Evolutionary conservation across 169 alveolate species (phyloP), one percentile per base, ranked within the genome.

Genomic region (Plasmodium gonderi): DNA sequence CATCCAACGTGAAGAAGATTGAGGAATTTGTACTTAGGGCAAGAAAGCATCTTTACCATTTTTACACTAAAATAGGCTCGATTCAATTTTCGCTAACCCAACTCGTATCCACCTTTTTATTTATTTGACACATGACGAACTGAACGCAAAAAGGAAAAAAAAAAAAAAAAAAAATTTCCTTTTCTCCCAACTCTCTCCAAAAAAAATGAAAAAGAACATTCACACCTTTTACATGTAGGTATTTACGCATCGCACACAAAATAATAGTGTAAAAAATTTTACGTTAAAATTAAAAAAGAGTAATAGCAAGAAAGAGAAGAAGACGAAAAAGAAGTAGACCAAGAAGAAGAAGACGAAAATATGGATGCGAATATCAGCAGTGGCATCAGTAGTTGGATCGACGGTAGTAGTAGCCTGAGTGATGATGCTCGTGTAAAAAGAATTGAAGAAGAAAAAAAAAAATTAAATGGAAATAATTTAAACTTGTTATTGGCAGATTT

Each of bases 401-500:
- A 36, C 72, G 26, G 72, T 60, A 36, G 72, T 36, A 36, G 72
- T 60, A 60, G 72, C 72, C 40, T 29, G 40, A 60, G 72, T 60
- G 26, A 36, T 60, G 72, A 60, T 60, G 72, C 51, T 49, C 40
- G 17, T 33, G 23, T 85, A 85, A 85, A 69, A 85, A 72, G 78
- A 74, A 23, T 85, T 29, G 92, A 85, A 42, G 87, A 85, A 72
- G 92, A 85, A 74, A 85, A 85, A 36, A 72, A 45, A 49, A 72
- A 72, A 0, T n/a, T 85, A 6, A 60, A 45, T 12, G 92, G 92
- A 47, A 72, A 85, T 20, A 85, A 85, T 54, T 85, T 85, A 85
- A 85, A 85, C 44, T 85, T 85, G 38, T 77, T 94, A 38, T 44
- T 94, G 44, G 83, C 89, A 2, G 96, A 94, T 79, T 38, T 94